Evolutionary conservation across 2,329 filamentous ascomycete species (phyloP).

Genomic region (Xenosphaeropsis pyriputrescens): DNA sequence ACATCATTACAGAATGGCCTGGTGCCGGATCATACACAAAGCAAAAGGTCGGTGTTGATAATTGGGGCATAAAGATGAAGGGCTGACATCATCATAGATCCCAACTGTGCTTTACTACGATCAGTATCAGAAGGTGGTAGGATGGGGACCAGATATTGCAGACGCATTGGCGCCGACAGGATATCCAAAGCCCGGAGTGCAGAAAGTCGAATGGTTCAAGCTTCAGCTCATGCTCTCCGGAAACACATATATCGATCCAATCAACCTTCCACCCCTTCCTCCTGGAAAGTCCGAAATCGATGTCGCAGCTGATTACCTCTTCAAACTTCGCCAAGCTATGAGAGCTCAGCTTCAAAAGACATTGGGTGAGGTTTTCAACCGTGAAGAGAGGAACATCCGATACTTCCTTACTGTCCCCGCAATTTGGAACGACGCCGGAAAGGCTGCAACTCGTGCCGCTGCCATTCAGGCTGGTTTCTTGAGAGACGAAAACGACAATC

Average conservation of each 20-base stretch:
- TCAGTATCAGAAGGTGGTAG: conserved; percentile 98
- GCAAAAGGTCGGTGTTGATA: conserved; percentile 60
- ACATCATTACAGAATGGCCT: conserved; percentile 98
- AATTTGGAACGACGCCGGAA: conserved; percentile 98
- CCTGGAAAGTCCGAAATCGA: conserved; percentile 98
- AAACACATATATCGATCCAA: conserved; percentile 98
- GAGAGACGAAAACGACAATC: conserved; percentile 93
- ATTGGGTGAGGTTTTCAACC: conserved; percentile 90
- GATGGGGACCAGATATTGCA: conserved; percentile 96
- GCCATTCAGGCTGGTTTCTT: conserved; percentile 96
- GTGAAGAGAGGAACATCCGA: conserved; percentile 93
- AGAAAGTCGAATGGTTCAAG: conserved; percentile 99
- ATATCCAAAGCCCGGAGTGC: conserved; percentile 93
- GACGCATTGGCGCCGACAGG: conserved; percentile 93
- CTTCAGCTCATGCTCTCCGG: conserved; percentile 96
- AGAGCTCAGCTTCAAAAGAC: conserved; percentile 91
- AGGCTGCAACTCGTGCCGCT: conserved; percentile 87
- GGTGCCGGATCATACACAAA: conserved; percentile 95
- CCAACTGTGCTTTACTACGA: conserved; percentile 99
- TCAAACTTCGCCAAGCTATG: conserved; percentile 96
- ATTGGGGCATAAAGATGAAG: not conserved
- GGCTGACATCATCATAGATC: conserved; percentile 43
- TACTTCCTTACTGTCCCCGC: conserved; percentile 98
- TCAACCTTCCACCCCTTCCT: conserved; percentile 92
- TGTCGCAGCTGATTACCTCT: conserved; percentile 97